These are phyloP conservation scores for Ceratobasidium sp. DNA, from an alignment of 1,284 basidiomycete genomes.

Conservation along the genomic window DNA sequence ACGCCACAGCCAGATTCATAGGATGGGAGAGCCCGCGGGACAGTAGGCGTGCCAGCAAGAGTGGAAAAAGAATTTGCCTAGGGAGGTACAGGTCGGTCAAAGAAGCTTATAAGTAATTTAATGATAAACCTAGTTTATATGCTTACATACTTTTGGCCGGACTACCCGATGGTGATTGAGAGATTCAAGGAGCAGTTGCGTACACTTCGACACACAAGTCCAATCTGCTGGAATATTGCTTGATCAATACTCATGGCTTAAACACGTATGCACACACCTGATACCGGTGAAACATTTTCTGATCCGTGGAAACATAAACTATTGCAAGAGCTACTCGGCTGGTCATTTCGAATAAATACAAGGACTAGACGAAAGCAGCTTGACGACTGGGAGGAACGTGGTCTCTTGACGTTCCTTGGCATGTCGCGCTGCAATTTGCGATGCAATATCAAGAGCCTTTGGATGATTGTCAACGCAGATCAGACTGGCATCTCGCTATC, in stretches of 20 bases:
- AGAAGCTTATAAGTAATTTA: background rate
- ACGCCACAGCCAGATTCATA: too few relatives aligned
- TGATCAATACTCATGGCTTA: background rate
- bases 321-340: slow-evolving; percentile 1
- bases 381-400: background rate
- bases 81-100: background rate
- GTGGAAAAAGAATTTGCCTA: too few relatives aligned
- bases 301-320: background rate
- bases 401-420: background rate
- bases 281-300: background rate
- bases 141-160: background rate
- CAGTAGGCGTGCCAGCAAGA: too few relatives aligned
- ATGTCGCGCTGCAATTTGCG: background rate
- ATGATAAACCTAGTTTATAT: background rate
- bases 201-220: slow-evolving; percentile 1
- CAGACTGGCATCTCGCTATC: slow-evolving; percentile 9
- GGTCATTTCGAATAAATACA: slow-evolving; percentile 9
- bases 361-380: background rate
- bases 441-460: background rate
- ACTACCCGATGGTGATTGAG: background rate
- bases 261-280: background rate
- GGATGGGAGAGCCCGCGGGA: too few relatives aligned
- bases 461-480: slow-evolving; percentile 16
- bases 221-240: background rate
- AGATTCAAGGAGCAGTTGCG: background rate